Percentiles rank a stretch among this genome's conserved stretches.
Conservation (phyloP, 345 rosid species). For the Aurinia saxatilis region DNA sequence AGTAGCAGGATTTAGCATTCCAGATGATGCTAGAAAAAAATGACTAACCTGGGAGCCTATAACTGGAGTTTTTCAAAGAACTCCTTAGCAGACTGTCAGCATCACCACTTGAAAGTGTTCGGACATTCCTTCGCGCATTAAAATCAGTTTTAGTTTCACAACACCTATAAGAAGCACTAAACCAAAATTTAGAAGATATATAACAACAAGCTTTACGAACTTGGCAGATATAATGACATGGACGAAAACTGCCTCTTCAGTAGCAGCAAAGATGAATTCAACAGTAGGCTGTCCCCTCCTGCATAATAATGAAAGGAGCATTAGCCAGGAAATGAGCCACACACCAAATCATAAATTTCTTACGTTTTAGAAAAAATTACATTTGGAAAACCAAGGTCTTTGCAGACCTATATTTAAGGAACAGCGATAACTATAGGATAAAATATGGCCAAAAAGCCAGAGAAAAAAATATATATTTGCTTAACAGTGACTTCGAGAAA, state of each 20-base stretch:
- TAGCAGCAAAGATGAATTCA: constrained; percentile 93
- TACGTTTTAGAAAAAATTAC: neutral
- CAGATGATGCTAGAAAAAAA: neutral
- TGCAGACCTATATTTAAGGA: neutral
- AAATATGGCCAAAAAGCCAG: neutral
- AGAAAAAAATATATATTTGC: neutral
- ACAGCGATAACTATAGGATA: neutral
- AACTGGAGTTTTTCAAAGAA: constrained; percentile 52
- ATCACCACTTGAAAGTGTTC: constrained; percentile 70
- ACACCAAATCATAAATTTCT: constrained; percentile 3
- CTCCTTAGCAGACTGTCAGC: constrained; percentile 53
- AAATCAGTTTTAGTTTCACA: constrained; percentile 15
- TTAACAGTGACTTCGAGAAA: neutral
- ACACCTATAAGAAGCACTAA: constrained; percentile 7
- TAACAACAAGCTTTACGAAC: constrained; percentile 43
- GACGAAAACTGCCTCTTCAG: constrained; percentile 85
- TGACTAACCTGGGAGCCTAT: constrained; percentile 77
- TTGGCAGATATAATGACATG: constrained; percentile 87
- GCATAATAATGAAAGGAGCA: constrained; percentile 27
- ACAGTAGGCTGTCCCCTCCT: constrained; percentile 88
- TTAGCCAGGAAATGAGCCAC: constrained; percentile 10
- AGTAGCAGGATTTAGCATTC: constrained; percentile 12
- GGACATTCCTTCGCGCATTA: constrained; percentile 60
- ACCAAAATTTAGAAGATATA: constrained; percentile 3
- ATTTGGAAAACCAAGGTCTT: constrained; percentile 8